Evolutionary conservation across 345 rosid genomes (phyloP).

Genomic region (Sapria himalayana): DNA sequence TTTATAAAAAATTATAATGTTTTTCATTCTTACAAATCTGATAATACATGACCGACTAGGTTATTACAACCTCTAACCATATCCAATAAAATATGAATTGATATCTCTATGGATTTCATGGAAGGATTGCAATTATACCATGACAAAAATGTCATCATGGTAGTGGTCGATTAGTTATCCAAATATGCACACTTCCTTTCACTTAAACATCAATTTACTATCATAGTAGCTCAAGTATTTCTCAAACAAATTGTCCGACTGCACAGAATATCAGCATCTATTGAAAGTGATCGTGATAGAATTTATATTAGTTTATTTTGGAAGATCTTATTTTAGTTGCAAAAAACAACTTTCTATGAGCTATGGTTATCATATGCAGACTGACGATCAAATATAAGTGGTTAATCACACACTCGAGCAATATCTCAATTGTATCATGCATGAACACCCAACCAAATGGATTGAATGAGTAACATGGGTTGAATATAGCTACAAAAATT

Average conservation of each 20-base stretch:
- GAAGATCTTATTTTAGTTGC: not conserved
- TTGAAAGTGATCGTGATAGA: not conserved
- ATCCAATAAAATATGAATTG: no score
- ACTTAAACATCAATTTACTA: not conserved
- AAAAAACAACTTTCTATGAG: not conserved
- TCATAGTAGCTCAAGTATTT: not conserved
- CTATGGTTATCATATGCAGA: not conserved
- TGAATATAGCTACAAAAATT: no score
- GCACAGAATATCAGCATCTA: not conserved
- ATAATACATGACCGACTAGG: no score
- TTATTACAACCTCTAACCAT: no score
- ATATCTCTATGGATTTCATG: no score
- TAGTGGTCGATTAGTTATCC: not conserved
- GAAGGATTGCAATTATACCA: no score
- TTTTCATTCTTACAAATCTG: no score
- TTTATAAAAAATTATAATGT: no score
- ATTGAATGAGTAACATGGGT: not conserved
- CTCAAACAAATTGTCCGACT: not conserved
- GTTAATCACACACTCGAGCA: not conserved
- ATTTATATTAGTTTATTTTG: not conserved
- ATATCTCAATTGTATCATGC: not conserved
- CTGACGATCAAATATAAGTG: not conserved
- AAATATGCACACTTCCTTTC: not conserved
- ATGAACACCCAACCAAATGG: not conserved
- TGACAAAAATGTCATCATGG: no score